phyloP scores from a whole-genome alignment of 1,284 basidiomycete species.

The Trichosporon sp. region DNA sequence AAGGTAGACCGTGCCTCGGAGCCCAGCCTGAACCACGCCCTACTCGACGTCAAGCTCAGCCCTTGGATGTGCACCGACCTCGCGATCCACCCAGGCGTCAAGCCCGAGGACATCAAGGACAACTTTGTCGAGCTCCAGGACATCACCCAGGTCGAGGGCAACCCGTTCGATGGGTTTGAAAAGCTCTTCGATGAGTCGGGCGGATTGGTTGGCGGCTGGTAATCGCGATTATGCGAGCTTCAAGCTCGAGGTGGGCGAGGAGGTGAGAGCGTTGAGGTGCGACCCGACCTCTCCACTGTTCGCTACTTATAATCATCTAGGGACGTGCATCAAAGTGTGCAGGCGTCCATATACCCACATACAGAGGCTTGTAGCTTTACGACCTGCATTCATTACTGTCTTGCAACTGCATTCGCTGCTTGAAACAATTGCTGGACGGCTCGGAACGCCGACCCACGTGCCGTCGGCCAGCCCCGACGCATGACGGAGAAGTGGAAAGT shows the following conservation, averaged over 20 bases:
- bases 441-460: neutral
- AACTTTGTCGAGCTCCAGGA: constrained; percentile 24
- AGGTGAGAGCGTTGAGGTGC: neutral
- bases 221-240: neutral
- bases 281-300: neutral
- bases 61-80: constrained; percentile 49
- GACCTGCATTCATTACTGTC: neutral
- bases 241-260: too few species aligned
- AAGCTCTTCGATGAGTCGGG: constrained; percentile 41
- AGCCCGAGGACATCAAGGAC: neutral
- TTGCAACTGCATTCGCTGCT: neutral
- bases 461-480: neutral
- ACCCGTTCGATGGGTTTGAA: constrained; percentile 43
- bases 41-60: constrained; percentile 42
- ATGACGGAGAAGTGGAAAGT: neutral
- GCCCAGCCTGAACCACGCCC: constrained; percentile 39
- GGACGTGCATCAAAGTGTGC: neutral
- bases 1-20: constrained; percentile 28
- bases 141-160: constrained; percentile 32
- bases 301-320: too few species aligned
- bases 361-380: neutral
- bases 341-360: neutral
- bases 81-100: constrained; percentile 25
- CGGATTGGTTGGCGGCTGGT: constrained; percentile 47
- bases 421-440: neutral